These are phyloP conservation scores for Citrus glauca DNA, from an alignment of 345 rosid species.

Conservation along the genomic window DNA sequence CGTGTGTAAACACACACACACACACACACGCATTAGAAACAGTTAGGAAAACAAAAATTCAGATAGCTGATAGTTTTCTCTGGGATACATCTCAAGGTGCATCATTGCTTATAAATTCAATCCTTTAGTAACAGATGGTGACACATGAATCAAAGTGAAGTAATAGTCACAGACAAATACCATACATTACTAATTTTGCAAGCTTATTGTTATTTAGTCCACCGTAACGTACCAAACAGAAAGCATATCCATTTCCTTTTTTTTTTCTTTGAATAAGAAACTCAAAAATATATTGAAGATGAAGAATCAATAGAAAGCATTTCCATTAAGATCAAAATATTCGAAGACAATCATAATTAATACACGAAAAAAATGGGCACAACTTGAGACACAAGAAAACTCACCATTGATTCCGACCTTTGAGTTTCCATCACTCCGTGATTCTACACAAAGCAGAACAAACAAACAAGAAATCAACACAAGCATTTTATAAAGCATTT, in stretches of 20 bases:
- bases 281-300: too few relatives aligned
- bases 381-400: constrained; percentile 12
- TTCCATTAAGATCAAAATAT: background rate
- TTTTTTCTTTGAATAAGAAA: too few relatives aligned
- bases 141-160: background rate
- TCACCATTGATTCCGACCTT: constrained; percentile 92
- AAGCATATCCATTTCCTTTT: too few relatives aligned
- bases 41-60: background rate
- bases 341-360: background rate
- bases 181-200: background rate
- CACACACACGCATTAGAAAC: background rate
- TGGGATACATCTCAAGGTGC: background rate
- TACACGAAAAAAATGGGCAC: background rate
- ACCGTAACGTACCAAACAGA: background rate
- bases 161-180: background rate
- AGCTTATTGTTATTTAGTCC: background rate
- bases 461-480: constrained; percentile 18
- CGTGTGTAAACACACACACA: background rate
- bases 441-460: constrained; percentile 39
- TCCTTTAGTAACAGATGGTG: background rate
- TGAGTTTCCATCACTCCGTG: constrained; percentile 52
- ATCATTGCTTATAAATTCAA: background rate
- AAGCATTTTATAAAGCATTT: background rate
- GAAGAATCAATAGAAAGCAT: background rate
- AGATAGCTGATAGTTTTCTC: background rate